These are phyloP conservation scores for Leccinum longicurvipes DNA, from an alignment of 768 basidiomycete species.

Conservation along the genomic window DNA sequence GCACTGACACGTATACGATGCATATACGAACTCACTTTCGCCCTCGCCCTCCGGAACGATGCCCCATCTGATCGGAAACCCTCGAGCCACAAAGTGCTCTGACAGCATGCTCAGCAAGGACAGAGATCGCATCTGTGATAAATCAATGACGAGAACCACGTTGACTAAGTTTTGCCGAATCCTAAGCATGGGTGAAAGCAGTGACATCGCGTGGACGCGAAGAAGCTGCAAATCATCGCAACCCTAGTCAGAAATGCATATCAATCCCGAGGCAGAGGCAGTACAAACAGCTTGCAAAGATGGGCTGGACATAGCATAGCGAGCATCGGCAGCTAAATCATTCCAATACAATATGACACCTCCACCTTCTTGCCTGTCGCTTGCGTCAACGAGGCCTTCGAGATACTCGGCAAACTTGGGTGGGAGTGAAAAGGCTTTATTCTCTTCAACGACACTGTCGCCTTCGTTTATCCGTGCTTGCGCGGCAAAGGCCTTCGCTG, in stretches of 20 bases:
- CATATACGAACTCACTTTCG: conserved; percentile 30
- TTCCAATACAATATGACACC: conserved; percentile 84
- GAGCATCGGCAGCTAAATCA: conserved; percentile 78
- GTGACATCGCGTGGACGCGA: conserved; percentile 37
- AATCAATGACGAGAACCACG: conserved; percentile 74
- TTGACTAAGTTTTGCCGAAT: conserved; percentile 83
- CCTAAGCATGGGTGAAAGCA: conserved; percentile 74
- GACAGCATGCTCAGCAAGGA: conserved; percentile 64
- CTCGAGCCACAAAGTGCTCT: conserved; percentile 65
- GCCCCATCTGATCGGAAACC: conserved; percentile 80
- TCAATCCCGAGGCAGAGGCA: neutral
- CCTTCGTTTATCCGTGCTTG: neutral
- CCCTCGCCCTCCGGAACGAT: conserved; percentile 64
- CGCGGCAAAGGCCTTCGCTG: conserved; percentile 8
- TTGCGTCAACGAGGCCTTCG: conserved; percentile 87
- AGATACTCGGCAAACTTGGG: conserved; percentile 25
- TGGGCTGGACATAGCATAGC: conserved; percentile 52
- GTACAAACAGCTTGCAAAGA: conserved; percentile 48
- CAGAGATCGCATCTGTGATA: conserved; percentile 59
- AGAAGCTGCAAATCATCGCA: conserved; percentile 23
- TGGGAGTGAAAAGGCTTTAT: conserved; percentile 88
- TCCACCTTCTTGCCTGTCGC: conserved; percentile 79
- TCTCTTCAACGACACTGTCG: conserved; percentile 44
- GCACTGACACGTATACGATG: neutral
- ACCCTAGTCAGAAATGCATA: neutral